A percentile compares a stretch with the other conserved stretches of the same genome.
phyloP scores from a whole-genome alignment of 768 basidiomycete genomes.

The Auricularia heimuer region DNA sequence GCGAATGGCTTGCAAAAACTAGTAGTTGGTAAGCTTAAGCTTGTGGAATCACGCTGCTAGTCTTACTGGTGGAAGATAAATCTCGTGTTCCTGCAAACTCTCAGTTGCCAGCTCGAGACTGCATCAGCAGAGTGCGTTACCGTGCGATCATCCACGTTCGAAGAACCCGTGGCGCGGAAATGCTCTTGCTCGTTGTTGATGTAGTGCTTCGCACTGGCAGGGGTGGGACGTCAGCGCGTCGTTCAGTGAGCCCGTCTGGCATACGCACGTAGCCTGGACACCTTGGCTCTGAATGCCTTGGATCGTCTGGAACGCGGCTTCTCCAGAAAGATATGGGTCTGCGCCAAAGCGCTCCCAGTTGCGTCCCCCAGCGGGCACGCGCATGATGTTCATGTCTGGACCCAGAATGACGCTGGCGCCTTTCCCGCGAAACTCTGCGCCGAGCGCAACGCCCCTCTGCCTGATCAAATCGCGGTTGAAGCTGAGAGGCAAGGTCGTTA shows the following conservation, averaged over 20 bases:
- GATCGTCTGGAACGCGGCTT: constrained; percentile 45
- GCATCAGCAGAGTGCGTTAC: no score
- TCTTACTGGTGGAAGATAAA: constrained; percentile 43
- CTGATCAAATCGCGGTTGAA: constrained; percentile 49
- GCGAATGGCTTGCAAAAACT: constrained; percentile 44
- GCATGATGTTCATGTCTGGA: constrained; percentile 41
- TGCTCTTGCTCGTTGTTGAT: constrained; percentile 25
- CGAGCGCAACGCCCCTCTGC: constrained; percentile 45
- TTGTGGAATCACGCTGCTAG: no score
- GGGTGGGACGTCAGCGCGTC: not conserved
- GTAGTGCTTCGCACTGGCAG: constrained; percentile 29
- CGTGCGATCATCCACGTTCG: constrained; percentile 28
- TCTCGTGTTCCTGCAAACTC: constrained; percentile 33
- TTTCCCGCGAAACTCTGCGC: constrained; percentile 49
- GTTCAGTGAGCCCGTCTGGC: no score
- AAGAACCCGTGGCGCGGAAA: constrained; percentile 23
- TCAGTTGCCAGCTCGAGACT: no score
- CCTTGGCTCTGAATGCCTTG: constrained; percentile 42
- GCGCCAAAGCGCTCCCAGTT: constrained; percentile 41
- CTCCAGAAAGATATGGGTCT: constrained; percentile 44
- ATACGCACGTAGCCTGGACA: constrained; percentile 18
- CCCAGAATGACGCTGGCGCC: constrained; percentile 42
- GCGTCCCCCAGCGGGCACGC: constrained; percentile 37
- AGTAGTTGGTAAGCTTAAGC: not conserved
- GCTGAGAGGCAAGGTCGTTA: not conserved